Evolutionary conservation across 345 rosid species (phyloP), one percentile per base, ranked within the genome.

Genomic region (Microcos paniculata): DNA sequence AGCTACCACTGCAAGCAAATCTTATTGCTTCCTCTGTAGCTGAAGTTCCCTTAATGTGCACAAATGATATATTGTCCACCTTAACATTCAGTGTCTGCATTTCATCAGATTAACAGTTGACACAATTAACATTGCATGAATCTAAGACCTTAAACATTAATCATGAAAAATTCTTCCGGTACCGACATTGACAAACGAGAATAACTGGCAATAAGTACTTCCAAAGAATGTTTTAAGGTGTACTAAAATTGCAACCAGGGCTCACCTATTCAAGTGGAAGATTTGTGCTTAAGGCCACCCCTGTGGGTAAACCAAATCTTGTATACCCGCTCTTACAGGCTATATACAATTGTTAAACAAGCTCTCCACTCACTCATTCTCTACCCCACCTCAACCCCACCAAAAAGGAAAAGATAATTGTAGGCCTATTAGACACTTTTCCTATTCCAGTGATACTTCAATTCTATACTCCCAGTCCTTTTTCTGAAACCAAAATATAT

Each of bases 61-160:
- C 78, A 76, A 87, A 95, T 23, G 90, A 85, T 79, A 91, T 82
- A 55, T 90, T 86, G 31, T 84, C 84, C 73, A 92, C 88, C 74
- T 81, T 84, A 77, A 95, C 93, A 58, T 96, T 93, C 55, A 79
- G 78, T 68, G 94, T 93, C 99, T 95, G 90, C 87, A 80, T 73
- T 75, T 45, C 63, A 78, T 35, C 71, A 66, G 7, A 6, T 64
- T 52, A 21, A 33, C 33, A 78, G 31, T 21, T 76, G 11, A 51
- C 15, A 46, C 21, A 71, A 58, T 26, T 19, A 76, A 67, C 3
- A 66, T 45, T 45, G 14, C 53, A 15, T 24, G 53, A 45, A 45
- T 23, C 70, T 23, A 65, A 12, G 52, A 35, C n/a, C 0, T 31
- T 14, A 33, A 53, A 72, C 42, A 4, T 58, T 6, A 11, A 19